These are phyloP conservation scores for Colletotrichum echinochloae DNA, from an alignment of 2,329 filamentous ascomycete genomes.

Conservation along the genomic window DNA sequence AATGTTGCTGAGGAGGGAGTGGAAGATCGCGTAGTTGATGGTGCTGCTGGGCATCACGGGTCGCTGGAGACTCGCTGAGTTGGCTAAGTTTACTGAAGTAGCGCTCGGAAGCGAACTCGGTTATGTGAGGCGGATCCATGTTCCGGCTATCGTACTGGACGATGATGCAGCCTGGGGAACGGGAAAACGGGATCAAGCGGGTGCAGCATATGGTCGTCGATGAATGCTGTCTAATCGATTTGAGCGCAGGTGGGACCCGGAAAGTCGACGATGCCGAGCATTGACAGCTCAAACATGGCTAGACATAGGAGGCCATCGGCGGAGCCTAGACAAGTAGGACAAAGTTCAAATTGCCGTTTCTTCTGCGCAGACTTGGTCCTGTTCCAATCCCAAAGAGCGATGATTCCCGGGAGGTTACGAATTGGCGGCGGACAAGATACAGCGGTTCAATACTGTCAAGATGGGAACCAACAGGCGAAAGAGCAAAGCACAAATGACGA, in stretches of 20 bases:
- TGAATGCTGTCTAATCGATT: constrained; percentile 22
- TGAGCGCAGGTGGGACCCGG: constrained; percentile 26
- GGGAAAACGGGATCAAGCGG: constrained; percentile 28
- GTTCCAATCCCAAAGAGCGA: background rate
- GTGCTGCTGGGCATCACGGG: constrained; percentile 18
- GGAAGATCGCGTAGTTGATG: constrained; percentile 24
- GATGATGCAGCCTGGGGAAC: constrained; percentile 43
- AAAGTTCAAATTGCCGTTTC: background rate
- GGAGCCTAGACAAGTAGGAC: background rate
- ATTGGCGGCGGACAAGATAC: background rate
- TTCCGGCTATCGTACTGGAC: constrained; percentile 44
- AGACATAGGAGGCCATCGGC: constrained; percentile 44
- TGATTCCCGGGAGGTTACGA: background rate
- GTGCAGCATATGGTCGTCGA: constrained; percentile 32
- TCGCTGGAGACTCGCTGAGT: constrained; percentile 52
- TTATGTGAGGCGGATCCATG: constrained; percentile 73
- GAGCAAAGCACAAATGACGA: background rate
- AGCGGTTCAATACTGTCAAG: background rate
- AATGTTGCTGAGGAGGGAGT: constrained; percentile 42
- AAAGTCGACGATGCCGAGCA: constrained; percentile 43
- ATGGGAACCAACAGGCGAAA: background rate
- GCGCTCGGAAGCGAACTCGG: constrained; percentile 74
- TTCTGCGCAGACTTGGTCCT: background rate
- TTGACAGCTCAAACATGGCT: constrained; percentile 50
- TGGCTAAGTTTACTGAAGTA: constrained; percentile 73